Base-by-base conservation (phyloP, 768 basidiomycete genomes). In the Boletus pseudo-olivaceus region DNA sequence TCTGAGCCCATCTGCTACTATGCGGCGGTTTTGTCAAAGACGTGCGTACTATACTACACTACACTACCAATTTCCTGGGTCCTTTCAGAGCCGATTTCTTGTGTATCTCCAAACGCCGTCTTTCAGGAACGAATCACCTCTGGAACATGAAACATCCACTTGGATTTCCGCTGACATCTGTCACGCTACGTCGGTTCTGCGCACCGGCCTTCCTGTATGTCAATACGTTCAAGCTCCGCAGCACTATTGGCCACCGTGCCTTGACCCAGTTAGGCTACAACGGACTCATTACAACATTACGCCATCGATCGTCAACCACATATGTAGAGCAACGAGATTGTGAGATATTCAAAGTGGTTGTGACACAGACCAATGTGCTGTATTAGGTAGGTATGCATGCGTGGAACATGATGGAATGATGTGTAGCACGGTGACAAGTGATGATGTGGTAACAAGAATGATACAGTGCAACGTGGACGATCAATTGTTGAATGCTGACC, bases 331-430 rank as follows among this genome's bases (percentile, higher is more conserved):
- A 56, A 37, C 56, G 37, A 57, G 29, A 61, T 57, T 15, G 49
- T 55, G 54, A 49, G 47, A 55, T 57, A 56, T 58, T 53, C 57
- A 56, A 53, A 38, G 34, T 12, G 50, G 19, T 44, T 44, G 41
- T 52, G 54, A 49, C 57, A 68, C 53, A 49, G 47, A 41, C 55
- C 27, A 20, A 49, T 42, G 50, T 50, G 51, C 56, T 49, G 42
- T 45, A 60, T 58, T 60, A 58, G 47, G 62, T 60, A 60, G 48
- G 57, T 49, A 59, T 66, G 55, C 62, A 59, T 62, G 59, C 54
- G 34, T 55, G 35, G 39, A 62, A 54, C 60, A 61, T 57, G 63
- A 58, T 58, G 60, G 20, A 56, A 45, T 35, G 40, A 59, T 67
- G 47, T 40, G 52, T 50, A 50, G 55, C 57, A 62, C 53, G 51